Percentiles rank a stretch among this genome's conserved stretches.
These are phyloP conservation scores for Pisolithus thermaeus DNA, from an alignment of 1,284 basidiomycete genomes.

Conservation along the genomic window DNA sequence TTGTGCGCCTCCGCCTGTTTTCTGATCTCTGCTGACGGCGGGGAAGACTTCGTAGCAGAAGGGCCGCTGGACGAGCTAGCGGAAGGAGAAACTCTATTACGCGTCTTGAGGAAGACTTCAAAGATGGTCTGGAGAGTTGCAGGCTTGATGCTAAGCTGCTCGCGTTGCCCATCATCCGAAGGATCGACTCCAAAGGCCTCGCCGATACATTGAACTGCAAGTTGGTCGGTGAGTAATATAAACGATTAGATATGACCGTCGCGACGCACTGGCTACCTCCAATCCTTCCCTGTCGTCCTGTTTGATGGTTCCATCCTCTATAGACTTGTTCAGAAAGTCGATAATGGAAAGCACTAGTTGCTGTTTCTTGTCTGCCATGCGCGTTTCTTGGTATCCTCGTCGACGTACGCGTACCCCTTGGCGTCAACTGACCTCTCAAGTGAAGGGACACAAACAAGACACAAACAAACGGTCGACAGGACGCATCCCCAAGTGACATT, in stretches of 20 bases:
- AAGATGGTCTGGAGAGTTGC: slow-evolving; percentile 78
- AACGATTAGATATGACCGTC: background rate
- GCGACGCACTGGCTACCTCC: slow-evolving; percentile 79
- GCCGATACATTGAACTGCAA: slow-evolving; percentile 87
- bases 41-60: slow-evolving; percentile 28
- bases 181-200: slow-evolving; percentile 91
- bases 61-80: slow-evolving; percentile 36
- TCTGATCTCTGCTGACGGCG: slow-evolving; percentile 61
- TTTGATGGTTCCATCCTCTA: slow-evolving; percentile 81
- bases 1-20: slow-evolving; percentile 78
- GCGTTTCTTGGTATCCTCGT: background rate
- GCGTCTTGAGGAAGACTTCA: slow-evolving; percentile 83
- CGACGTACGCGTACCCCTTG: too few species aligned
- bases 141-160: slow-evolving; percentile 71
- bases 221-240: slow-evolving; percentile 2
- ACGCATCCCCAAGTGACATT: too few species aligned
- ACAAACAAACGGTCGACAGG: slow-evolving; percentile 13
- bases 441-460: background rate
- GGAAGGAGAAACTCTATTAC: slow-evolving; percentile 47
- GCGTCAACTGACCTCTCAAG: too few species aligned
- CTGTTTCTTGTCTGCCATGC: slow-evolving; percentile 72
- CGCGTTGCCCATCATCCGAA: slow-evolving; percentile 55
- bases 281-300: slow-evolving; percentile 86
- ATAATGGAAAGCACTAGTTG: slow-evolving; percentile 76
- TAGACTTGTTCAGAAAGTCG: slow-evolving; percentile 80